Evolutionary conservation across 345 rosid species (phyloP).

Genomic region (Bruguiera parviflora): DNA sequence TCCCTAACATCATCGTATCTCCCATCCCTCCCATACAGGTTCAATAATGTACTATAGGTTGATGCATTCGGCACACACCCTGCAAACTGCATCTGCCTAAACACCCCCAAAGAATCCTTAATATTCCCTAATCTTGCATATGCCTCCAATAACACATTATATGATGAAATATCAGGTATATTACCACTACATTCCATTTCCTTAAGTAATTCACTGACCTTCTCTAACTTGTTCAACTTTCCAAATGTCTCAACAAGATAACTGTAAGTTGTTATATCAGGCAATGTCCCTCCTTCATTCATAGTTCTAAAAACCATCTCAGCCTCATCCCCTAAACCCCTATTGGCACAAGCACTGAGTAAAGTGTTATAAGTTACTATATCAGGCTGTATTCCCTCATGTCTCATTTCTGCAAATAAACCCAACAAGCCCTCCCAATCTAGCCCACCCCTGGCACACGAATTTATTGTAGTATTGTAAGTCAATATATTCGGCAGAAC

Average conservation of each 20-base stretch:
- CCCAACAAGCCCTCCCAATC: constrained; percentile 92
- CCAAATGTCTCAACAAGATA: constrained; percentile 78
- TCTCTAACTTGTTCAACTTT: constrained; percentile 57
- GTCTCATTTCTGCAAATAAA: constrained; percentile 95
- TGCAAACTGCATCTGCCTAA: constrained; percentile 85
- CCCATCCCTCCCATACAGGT: constrained; percentile 74
- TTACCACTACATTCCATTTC: constrained; percentile 84
- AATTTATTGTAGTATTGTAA: constrained; percentile 83
- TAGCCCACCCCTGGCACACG: constrained; percentile 88
- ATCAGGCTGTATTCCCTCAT: constrained; percentile 82
- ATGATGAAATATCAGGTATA: constrained; percentile 74
- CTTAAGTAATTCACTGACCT: constrained; percentile 61
- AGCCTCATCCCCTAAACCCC: constrained; percentile 87
- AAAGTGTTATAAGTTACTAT: constrained; percentile 84
- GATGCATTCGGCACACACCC: constrained; percentile 71
- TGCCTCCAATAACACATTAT: constrained; percentile 80
- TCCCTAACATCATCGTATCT: constrained; percentile 85
- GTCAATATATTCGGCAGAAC: constrained; percentile 73
- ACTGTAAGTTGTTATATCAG: constrained; percentile 71
- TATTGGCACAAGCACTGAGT: constrained; percentile 82
- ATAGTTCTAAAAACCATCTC: constrained; percentile 92
- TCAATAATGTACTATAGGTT: constrained; percentile 71
- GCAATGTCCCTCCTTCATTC: constrained; percentile 86
- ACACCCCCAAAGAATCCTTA: constrained; percentile 74
- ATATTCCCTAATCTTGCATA: constrained; percentile 62